A percentile compares a stretch with the other conserved stretches of the same genome.
Conservation (phyloP, 2,329 filamentous ascomycete genomes). For the Fusarium dimerum region DNA sequence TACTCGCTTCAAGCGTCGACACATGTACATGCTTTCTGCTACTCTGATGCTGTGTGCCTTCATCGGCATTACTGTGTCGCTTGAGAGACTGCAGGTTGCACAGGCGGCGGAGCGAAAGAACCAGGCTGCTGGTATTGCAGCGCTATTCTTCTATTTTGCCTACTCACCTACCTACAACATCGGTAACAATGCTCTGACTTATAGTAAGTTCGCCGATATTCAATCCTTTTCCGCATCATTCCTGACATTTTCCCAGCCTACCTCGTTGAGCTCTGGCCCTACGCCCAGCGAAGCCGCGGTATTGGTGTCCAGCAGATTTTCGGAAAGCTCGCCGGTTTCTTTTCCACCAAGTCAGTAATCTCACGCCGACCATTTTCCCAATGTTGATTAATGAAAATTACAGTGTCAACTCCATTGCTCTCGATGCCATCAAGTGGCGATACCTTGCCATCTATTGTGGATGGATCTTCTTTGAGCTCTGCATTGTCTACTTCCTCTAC, state of each 20-base stretch:
- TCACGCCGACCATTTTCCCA: not conserved
- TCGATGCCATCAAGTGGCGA: slow-evolving; percentile 41
- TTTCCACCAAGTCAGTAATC: slow-evolving; percentile 37
- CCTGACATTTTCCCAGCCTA: slow-evolving; percentile 35
- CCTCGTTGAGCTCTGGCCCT: slow-evolving; percentile 62
- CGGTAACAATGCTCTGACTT: slow-evolving; percentile 23
- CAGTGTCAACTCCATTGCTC: slow-evolving; percentile 44
- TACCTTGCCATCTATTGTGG: slow-evolving; percentile 47
- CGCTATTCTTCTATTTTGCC: slow-evolving; percentile 20
- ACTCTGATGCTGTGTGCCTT: slow-evolving; percentile 48
- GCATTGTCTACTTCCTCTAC: slow-evolving; percentile 75
- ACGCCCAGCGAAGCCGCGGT: slow-evolving; percentile 56
- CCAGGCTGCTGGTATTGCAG: slow-evolving; percentile 10
- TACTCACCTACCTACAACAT: slow-evolving; percentile 22
- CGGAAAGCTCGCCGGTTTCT: slow-evolving; percentile 44
- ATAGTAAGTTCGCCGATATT: slow-evolving; percentile 13
- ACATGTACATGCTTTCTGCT: slow-evolving; percentile 55
- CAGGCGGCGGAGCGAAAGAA: slow-evolving; percentile 10
- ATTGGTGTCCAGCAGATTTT: slow-evolving; percentile 60
- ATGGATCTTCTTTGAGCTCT: slow-evolving; percentile 44
- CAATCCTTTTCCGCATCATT: fast-evolving
- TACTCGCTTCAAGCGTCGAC: slow-evolving; percentile 48
- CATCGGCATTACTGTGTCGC: slow-evolving; percentile 54
- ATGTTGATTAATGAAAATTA: not conserved
- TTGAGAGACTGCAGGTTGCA: slow-evolving; percentile 41